These are phyloP conservation scores for Venturia nashicola DNA, from an alignment of 2,329 filamentous ascomycete species.

Conservation along the genomic window DNA sequence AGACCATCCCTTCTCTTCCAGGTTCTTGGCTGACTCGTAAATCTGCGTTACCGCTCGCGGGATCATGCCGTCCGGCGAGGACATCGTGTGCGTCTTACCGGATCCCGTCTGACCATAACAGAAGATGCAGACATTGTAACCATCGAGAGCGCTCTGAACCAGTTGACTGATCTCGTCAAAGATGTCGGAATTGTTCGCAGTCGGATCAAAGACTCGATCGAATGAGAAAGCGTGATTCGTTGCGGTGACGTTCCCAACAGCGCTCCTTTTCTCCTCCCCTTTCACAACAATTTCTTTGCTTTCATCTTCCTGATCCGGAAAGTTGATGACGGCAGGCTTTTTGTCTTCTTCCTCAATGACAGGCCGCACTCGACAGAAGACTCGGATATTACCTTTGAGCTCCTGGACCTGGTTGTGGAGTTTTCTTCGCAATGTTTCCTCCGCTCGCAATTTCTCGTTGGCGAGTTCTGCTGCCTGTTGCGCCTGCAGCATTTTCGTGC, in stretches of 20 bases:
- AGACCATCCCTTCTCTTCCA: slow-evolving; percentile 85
- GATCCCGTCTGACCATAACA: slow-evolving; percentile 97
- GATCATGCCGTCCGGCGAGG: slow-evolving; percentile 90
- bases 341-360: slow-evolving; percentile 48
- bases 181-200: slow-evolving; percentile 67
- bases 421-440: slow-evolving; percentile 81
- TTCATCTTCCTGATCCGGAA: slow-evolving; percentile 68
- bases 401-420: slow-evolving; percentile 98
- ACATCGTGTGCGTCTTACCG: slow-evolving; percentile 97
- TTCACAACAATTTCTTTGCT: slow-evolving; percentile 76
- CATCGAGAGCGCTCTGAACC: slow-evolving; percentile 89
- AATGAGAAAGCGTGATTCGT: slow-evolving; percentile 82
- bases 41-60: slow-evolving; percentile 87
- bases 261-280: slow-evolving; percentile 73
- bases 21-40: slow-evolving; percentile 69
- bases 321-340: slow-evolving; percentile 60
- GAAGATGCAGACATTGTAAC: slow-evolving; percentile 98
- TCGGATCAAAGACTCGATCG: slow-evolving; percentile 79
- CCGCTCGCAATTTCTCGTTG: slow-evolving; percentile 72
- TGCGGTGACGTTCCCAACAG: slow-evolving; percentile 60
- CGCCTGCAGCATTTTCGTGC: slow-evolving; percentile 68
- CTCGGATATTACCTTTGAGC: slow-evolving; percentile 93
- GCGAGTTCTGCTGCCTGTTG: slow-evolving; percentile 55
- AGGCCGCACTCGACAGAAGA: slow-evolving; percentile 92
- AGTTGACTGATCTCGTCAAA: slow-evolving; percentile 96